Conservation (phyloP, 768 basidiomycete genomes). For the Trametes villosa region DNA sequence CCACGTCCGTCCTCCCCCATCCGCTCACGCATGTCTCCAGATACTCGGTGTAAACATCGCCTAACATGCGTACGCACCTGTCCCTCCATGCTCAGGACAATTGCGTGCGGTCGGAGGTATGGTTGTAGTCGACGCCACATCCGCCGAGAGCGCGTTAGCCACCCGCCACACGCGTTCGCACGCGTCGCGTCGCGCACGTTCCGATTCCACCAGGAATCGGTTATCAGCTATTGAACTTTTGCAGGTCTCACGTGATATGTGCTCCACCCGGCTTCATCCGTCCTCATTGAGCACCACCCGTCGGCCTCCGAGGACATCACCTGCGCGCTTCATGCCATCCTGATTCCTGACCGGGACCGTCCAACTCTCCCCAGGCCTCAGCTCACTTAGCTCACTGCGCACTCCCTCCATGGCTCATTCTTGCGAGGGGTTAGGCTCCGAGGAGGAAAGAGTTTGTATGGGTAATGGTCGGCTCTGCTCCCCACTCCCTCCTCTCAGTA, state of each 20-base stretch:
- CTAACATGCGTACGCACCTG: no score
- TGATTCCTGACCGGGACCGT: no score
- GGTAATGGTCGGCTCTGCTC: no score
- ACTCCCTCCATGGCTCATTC: no score
- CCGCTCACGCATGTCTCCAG: background rate
- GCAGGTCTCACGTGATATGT: background rate
- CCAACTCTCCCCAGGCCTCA: no score
- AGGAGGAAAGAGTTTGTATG: no score
- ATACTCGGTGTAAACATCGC: background rate
- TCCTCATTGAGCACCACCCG: no score
- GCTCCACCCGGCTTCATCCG: background rate
- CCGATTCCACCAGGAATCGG: background rate
- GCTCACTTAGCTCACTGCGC: no score
- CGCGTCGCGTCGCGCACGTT: background rate
- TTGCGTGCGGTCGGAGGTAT: background rate
- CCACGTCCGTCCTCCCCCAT: background rate
- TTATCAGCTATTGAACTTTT: background rate
- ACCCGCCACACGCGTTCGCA: background rate
- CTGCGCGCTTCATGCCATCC: no score
- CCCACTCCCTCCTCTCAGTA: no score
- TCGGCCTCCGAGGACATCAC: no score
- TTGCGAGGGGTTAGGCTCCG: no score
- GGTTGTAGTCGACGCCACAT: background rate
- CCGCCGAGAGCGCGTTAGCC: background rate
- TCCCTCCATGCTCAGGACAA: background rate